Base-by-base conservation (phyloP, 2,329 filamentous ascomycete genomes). In the Leptographium radiaticola region DNA sequence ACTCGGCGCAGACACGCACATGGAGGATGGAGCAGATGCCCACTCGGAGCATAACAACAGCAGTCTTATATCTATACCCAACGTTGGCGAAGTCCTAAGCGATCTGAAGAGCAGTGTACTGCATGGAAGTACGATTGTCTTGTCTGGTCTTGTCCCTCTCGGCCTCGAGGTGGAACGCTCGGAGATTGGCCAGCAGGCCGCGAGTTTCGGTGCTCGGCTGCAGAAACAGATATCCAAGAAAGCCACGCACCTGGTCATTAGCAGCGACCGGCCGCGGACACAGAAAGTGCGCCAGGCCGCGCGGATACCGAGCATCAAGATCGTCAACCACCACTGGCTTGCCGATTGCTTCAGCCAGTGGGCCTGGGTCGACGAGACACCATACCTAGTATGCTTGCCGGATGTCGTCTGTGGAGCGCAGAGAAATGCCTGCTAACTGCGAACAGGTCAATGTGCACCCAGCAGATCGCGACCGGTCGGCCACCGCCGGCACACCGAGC, bases 321-420 rank as follows among this genome's bases (percentile, higher is more conserved):
- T 98, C 55, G 93, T 98, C 49, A 89, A 85, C 61, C 86, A 89
- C 52, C 82, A 88, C 62, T 98, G 93, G 93, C 80, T 98, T 34
- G 77, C 84, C 36, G 86, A 90, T 60, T 94, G 84, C 53, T 81
- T 97, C 58, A 85, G 82, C 31, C 84, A 86, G 65, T 98, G 93
- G 93, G 75, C 79, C 58, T 83, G 80, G 54, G 73, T 94, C 12
- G 83, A 93, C 54, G 90, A 96, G 66, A 75, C 75, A 2, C 83
- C 85, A 0, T 95, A 91, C 63, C 72, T 86, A n/a, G 67, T 63
- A 44, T 36, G 55, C 36, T 25, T 30, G 20, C 18, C 18, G 31
- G 40, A 2, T 42, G 25, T 53, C 18, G 16, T 20, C 46, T 38
- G 13, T 45, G 1, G 2, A n/a, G 3, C 25, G 12, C 30, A 18